Evolutionary conservation across 305 asterid genomes (phyloP).

Genomic region (Petunia hybrid): DNA sequence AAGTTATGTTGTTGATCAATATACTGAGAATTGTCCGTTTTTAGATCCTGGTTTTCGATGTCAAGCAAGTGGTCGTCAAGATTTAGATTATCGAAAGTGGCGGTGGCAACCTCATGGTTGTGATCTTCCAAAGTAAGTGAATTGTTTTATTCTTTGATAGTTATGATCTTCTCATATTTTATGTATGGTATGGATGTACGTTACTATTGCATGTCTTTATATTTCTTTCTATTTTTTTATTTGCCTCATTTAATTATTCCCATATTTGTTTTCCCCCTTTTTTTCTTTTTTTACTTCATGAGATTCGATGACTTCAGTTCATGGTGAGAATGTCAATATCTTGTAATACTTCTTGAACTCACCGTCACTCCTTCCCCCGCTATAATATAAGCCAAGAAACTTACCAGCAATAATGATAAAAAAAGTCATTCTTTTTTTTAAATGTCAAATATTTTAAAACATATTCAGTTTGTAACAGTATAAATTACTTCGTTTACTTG

Average conservation of each 20-base stretch:
- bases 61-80: conserved; percentile 60
- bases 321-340: background rate
- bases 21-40: conserved; percentile 78
- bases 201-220: conserved; percentile 1
- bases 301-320: background rate
- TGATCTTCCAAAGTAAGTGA: conserved; percentile 71
- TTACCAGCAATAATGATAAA: too few relatives aligned
- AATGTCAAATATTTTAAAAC: too few relatives aligned
- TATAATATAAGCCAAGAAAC: background rate
- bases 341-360: conserved; percentile 7
- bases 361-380: background rate
- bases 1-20: conserved; percentile 44
- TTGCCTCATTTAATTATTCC: background rate
- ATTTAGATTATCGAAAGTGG: conserved; percentile 72
- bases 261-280: background rate
- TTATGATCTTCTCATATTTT: background rate
- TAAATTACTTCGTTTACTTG: background rate
- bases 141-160: background rate
- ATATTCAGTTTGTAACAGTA: too few relatives aligned
- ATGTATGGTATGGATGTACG: conserved; percentile 19
- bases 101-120: conserved; percentile 81
- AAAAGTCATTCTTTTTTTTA: too few relatives aligned
- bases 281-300: background rate
- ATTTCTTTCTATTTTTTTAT: background rate
- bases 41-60: conserved; percentile 91